A percentile compares a stretch with the other conserved stretches of the same genome.
Evolutionary conservation across 139 green algal species (phyloP).

Genomic region (Mychonastes homosphaera): DNA sequence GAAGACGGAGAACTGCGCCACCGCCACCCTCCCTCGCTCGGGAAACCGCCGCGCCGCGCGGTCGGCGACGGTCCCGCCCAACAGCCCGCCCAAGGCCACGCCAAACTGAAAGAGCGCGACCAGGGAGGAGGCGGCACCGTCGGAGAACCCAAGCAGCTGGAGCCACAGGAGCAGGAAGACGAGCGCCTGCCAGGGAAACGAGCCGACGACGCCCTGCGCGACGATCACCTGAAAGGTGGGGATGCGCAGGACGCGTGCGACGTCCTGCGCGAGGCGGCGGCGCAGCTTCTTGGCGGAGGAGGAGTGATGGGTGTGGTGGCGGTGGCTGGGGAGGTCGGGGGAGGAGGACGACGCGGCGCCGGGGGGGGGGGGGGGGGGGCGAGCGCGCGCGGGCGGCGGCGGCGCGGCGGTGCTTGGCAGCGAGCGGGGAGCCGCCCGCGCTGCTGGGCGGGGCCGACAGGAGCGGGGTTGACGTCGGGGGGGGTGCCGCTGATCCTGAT

Average conservation of each 20-base stretch:
- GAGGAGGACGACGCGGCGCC: no score
- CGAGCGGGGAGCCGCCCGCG: no score
- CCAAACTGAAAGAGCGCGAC: constrained; percentile 40
- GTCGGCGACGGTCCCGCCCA: constrained; percentile 63
- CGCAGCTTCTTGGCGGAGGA: no score
- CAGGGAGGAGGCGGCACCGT: constrained; percentile 34
- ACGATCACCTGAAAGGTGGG: constrained; percentile 37
- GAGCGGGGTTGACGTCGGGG: no score
- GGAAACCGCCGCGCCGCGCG: constrained; percentile 24
- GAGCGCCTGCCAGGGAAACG: constrained; percentile 78
- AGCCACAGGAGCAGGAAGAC: constrained; percentile 75
- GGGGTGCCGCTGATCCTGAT: no score
- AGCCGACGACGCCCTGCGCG: constrained; percentile 73
- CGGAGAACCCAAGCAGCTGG: constrained; percentile 72
- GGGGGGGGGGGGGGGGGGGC: no score
- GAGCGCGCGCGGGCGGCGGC: no score
- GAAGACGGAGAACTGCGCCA: constrained; percentile 49
- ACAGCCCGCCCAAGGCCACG: constrained; percentile 35
- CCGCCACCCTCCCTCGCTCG: constrained; percentile 42
- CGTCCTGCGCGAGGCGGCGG: constrained; percentile 10
- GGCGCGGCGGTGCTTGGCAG: no score
- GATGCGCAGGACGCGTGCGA: constrained; percentile 28
- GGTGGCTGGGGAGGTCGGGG: no score
- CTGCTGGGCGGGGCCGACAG: no score
- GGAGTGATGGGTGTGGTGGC: no score